These are phyloP conservation scores for Mediolabrus comicus DNA, from an alignment of 108 stramenopile genomes.

Conservation along the genomic window DNA sequence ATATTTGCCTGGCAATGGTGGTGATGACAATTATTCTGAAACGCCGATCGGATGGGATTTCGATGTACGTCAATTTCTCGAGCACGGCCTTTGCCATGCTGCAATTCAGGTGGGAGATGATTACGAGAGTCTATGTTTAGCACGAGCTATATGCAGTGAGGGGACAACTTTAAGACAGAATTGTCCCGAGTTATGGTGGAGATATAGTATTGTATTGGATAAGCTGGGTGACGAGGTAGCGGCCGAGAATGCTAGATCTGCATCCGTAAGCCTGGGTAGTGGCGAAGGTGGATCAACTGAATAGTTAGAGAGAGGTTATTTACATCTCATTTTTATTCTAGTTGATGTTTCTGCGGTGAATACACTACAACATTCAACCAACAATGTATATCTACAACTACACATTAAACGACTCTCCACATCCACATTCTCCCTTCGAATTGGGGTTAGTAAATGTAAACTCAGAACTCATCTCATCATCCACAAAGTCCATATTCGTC, in stretches of 20 bases:
- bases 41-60: constrained; percentile 60
- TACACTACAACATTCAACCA: too few species aligned
- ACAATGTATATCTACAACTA: constrained; percentile 41
- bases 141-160: constrained; percentile 75
- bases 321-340: too few species aligned
- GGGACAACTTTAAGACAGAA: constrained; percentile 82
- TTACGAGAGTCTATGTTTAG: constrained; percentile 63
- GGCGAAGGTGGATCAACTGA: constrained; percentile 54
- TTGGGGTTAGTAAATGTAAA: constrained; percentile 99
- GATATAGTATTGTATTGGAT: constrained; percentile 76
- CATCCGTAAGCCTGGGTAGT: constrained; percentile 63
- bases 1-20: constrained; percentile 1
- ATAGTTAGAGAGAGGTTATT: not conserved
- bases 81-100: constrained; percentile 71
- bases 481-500: constrained; percentile 97
- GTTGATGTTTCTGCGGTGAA: too few species aligned
- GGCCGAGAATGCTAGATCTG: constrained; percentile 74
- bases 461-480: constrained; percentile 94
- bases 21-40: not conserved
- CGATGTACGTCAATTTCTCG: constrained; percentile 71
- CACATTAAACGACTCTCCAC: constrained; percentile 99
- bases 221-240: constrained; percentile 78
- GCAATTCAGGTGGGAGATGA: constrained; percentile 73
- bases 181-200: constrained; percentile 84
- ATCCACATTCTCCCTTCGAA: constrained; percentile 98